Evolutionary conservation across 2,329 filamentous ascomycete species (phyloP).

Genomic region (Achaetomium macrosporum): DNA sequence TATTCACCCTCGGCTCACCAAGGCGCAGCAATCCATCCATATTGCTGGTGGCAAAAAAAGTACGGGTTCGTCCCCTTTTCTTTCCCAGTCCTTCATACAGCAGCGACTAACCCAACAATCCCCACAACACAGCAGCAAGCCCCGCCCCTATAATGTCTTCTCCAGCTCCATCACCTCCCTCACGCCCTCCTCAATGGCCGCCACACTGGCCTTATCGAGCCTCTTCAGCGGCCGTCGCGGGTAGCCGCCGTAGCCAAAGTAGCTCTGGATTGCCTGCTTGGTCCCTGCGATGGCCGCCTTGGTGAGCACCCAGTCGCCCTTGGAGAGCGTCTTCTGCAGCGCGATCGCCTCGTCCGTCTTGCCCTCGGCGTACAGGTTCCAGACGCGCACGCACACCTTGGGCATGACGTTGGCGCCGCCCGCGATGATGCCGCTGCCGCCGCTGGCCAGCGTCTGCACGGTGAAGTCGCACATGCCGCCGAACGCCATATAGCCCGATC

Average conservation of each 20-base stretch:
- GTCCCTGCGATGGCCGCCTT: slow-evolving; percentile 82
- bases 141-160: slow-evolving; percentile 44
- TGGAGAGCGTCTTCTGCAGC: slow-evolving; percentile 71
- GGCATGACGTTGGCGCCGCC: slow-evolving; percentile 82
- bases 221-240: slow-evolving; percentile 68
- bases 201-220: slow-evolving; percentile 51
- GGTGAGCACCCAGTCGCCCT: slow-evolving; percentile 76
- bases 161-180: slow-evolving; percentile 63
- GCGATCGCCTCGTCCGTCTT: slow-evolving; percentile 68
- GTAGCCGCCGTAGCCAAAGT: slow-evolving; percentile 75
- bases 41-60: too few species aligned
- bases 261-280: slow-evolving; percentile 73
- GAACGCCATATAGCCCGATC: slow-evolving; percentile 74
- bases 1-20: too few species aligned
- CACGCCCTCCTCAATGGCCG: slow-evolving; percentile 49
- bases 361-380: slow-evolving; percentile 68
- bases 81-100: too few species aligned
- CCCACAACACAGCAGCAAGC: too few species aligned
- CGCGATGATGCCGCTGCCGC: slow-evolving; percentile 78
- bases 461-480: slow-evolving; percentile 87
- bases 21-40: too few species aligned
- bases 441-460: slow-evolving; percentile 70
- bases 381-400: slow-evolving; percentile 71
- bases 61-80: too few species aligned
- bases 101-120: neutral